These are phyloP conservation scores for Nepenthes alata DNA, from an alignment of 179 eudicot species.

Conservation along the genomic window DNA sequence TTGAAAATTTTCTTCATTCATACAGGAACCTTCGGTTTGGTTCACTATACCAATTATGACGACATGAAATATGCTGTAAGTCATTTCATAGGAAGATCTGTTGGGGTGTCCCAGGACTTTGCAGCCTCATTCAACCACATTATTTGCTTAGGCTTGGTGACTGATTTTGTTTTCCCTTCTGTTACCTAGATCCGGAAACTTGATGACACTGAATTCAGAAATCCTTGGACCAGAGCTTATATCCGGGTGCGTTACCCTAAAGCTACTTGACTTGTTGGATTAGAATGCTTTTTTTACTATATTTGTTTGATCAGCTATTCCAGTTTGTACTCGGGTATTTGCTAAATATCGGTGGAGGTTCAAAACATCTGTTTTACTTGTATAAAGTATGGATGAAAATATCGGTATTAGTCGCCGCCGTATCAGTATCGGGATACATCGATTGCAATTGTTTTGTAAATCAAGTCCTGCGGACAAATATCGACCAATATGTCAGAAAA, in stretches of 20 bases:
- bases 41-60: slow-evolving; percentile 85
- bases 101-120: neutral
- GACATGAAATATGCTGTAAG: slow-evolving; percentile 99
- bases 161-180: neutral
- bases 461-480: no score
- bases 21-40: slow-evolving; percentile 90
- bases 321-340: no score
- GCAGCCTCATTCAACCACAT: no score
- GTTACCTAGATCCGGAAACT: slow-evolving; percentile 69
- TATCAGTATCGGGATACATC: no score
- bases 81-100: neutral
- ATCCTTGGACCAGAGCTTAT: slow-evolving; percentile 81
- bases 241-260: slow-evolving; percentile 51
- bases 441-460: no score
- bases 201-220: slow-evolving; percentile 92
- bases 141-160: slow-evolving; percentile 1
- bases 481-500: no score
- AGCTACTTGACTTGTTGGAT: neutral
- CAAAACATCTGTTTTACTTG: no score
- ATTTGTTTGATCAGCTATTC: neutral
- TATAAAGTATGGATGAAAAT: no score
- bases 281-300: neutral
- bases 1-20: slow-evolving; percentile 2
- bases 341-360: no score
- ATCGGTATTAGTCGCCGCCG: no score